Base-by-base conservation (phyloP, 495 filamentous ascomycete species). In the Niebla homalea region DNA sequence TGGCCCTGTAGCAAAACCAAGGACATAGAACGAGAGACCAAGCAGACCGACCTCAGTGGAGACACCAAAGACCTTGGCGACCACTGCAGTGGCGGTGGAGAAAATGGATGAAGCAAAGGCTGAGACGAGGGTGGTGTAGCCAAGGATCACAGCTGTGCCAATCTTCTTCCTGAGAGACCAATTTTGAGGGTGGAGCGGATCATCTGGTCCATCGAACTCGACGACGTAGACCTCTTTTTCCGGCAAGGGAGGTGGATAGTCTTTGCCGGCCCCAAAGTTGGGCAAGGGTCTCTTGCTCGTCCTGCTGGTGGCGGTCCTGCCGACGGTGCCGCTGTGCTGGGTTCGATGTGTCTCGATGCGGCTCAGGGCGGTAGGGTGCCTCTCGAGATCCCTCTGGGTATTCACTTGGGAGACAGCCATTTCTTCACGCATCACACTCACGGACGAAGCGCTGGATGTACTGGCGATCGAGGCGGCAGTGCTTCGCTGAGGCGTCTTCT, bases 161-260 rank as follows among this genome's bases (percentile, higher is more conserved):
- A 89, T 35, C 59, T 80, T 55, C 67, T 83, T 87, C 52, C 58
- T 73, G 22, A 84, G 59, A 0, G 82, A 70, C 88, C 88, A 94
- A 63, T 94, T 94, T 64, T 84, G 81, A 0, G 87, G 82, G 63
- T 94, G 83, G 39, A 83, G 57, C 10, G 85, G 86, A 62, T 94
- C 87, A 55, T 86, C 74, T 1, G 76, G 78, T 0, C 87, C 85
- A 44, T 81, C 77, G 54, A 93, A 94, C 56, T 90, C 88, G 16
- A 94, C 88, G 2, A 93, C 85, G 68, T 92, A 94, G 51, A 83
- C 79, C 57, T 92, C 88, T 56, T 74, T 72, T 20, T 77, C 77
- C 5, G 85, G 85, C 37, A 93, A 62, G 0, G 64, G 70, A 4
- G 84, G 85, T 10, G 87, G 88, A 64, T 81, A 89, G 11, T 82